A percentile compares a stretch with the other conserved stretches of the same genome.
These are phyloP conservation scores for Didymella keratinophila DNA, from an alignment of 2,329 filamentous ascomycete genomes.

Conservation along the genomic window DNA sequence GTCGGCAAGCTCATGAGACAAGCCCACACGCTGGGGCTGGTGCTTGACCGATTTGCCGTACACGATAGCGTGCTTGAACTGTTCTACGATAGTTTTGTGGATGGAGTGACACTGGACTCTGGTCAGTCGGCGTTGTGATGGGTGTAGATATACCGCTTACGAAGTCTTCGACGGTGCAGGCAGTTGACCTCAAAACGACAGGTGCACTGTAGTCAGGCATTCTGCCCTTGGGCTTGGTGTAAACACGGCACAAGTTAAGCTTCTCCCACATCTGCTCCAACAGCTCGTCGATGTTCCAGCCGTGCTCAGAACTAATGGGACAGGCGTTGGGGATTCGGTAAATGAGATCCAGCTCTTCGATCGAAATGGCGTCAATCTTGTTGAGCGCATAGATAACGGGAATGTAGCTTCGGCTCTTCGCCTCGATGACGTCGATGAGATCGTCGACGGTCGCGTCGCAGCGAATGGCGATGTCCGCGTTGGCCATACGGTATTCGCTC, in stretches of 20 bases:
- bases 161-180: constrained; percentile 95
- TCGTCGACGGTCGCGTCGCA: constrained; percentile 98
- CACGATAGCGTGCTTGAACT: constrained; percentile 94
- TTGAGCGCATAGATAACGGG: constrained; percentile 99
- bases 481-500: constrained; percentile 95
- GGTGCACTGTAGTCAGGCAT: constrained; percentile 91
- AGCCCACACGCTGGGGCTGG: constrained; percentile 93
- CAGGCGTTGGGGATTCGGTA: constrained; percentile 97
- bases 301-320: constrained; percentile 92
- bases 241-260: constrained; percentile 87
- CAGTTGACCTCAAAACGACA: constrained; percentile 83
- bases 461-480: constrained; percentile 95
- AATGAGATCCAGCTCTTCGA: constrained; percentile 94
- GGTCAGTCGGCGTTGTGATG: constrained; percentile 47
- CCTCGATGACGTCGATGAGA: constrained; percentile 93
- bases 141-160: constrained; percentile 63
- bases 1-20: constrained; percentile 89
- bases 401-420: constrained; percentile 93
- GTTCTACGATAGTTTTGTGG: constrained; percentile 92
- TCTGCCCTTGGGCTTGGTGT: constrained; percentile 97
- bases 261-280: constrained; percentile 99
- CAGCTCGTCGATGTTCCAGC: constrained; percentile 97
- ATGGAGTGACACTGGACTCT: constrained; percentile 85
- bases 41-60: constrained; percentile 99
- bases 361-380: constrained; percentile 98